Base-by-base conservation (phyloP, 129 eudicot genomes). In the Lactuca sativa region DNA sequence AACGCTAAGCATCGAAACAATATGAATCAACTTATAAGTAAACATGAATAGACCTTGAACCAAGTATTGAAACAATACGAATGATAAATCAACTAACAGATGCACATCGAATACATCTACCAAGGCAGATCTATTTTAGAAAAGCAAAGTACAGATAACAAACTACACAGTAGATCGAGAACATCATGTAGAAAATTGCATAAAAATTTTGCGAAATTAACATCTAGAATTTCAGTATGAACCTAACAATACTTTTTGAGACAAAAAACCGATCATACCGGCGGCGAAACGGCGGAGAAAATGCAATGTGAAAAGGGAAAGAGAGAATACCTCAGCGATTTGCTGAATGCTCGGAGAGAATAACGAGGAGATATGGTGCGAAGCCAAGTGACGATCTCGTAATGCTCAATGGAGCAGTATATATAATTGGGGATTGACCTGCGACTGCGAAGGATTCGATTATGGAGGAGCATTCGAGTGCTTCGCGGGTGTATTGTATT, bases 301-400 rank as follows among this genome's bases (percentile, higher is more conserved):
- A 43, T 1, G 66, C 15, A 36, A 62, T 37, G 30, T 4, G 21
- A 15, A 7, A 16, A 34, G 51, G 37, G 16, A 64, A 64, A 64
- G 57, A 47, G 70, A 47, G 56, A 65, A 30, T 65, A 65, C 70
- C 57, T 65, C 58, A 43, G 70, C 43, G 58, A 31, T 48, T 30
- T 47, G 56, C 66, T 8, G 43, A 30, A 62, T 17, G 43, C 41
- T 1, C 70, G 70, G 59, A 66, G 70, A 48, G 70, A 48, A 66
- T 66, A 47, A 48, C 58, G 70, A 66, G 17, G 70, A 32, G 57
- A 62, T 62, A 38, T 62, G 51, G n/a, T 62, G 66, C 18, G 7
- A n/a, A 64, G 9, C 30, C 70, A 10, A 47, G n/a, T 47, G 70
- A 13, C 10, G 58, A 33, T 47, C 57, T 48, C 43, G 70, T 5